Base-by-base conservation (phyloP, 1,284 basidiomycete species). In the Cutaneotrichosporon mucoides region DNA sequence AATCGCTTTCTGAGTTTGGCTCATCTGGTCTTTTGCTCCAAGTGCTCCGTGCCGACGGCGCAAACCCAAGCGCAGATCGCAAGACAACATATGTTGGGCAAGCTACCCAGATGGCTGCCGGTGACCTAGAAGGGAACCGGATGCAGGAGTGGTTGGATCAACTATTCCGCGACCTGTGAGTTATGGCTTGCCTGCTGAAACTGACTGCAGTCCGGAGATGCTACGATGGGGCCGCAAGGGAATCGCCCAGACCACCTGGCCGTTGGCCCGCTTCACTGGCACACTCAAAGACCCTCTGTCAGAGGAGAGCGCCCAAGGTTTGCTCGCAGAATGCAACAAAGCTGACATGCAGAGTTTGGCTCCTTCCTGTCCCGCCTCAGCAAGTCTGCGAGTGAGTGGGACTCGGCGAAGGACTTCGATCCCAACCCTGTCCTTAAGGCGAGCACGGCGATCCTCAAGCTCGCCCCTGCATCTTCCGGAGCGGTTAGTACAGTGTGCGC, bases 381-480 rank as follows among this genome's bases (percentile, higher is more conserved):
- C 48, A 74, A 73, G 59, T 67, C 69, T 35, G 63, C 71, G 2
- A 66, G 66, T 9, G 72, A 75, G 33, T 74, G 68, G 66, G 61
- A 67, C 50, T 44, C 61, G 5, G 41, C 54, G 1, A 63, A 66
- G 5, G 53, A 54, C 10, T 73, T 73, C 34, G 67, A 74, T 55
- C 70, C 73, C 9, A 70, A 74, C 43, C 63, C 68, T 0, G 50
- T 68, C 0, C 45, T 76, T 43, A 51, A 50, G 15, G 59, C 55
- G 65, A 66, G 51, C 57, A 58, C 6, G 24, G 16, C 15, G 0
- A 15, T 70, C 0, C 59, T 73, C 13, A 46, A 59, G 33, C 62
- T 68, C 2, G 59, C 58, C 2, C 60, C 68, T 4, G 12, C 56
- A 0, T 6, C 42, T 2, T 34, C 58, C 0, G 38, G 54, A 5